Percentiles rank a stretch among this genome's conserved stretches.
Conservation (phyloP, 306 rosid genomes). For the Citrullus amarus region DNA sequence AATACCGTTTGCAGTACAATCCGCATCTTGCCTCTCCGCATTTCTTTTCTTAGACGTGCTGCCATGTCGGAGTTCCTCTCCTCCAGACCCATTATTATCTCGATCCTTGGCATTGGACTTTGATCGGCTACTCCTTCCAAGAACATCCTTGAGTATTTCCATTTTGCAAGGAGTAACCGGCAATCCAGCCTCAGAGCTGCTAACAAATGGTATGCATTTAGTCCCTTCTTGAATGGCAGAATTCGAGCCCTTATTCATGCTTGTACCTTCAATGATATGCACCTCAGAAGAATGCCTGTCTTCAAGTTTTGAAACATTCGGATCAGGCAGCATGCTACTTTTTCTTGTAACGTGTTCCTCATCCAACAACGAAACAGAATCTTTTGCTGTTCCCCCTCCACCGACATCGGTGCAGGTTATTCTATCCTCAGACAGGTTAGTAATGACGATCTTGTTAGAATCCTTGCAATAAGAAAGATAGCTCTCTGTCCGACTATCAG, state of each 20-base stretch:
- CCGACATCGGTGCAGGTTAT: conserved; percentile 26
- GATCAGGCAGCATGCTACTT: conserved; percentile 24
- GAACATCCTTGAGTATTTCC: conserved; percentile 57
- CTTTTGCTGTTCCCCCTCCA: conserved; percentile 25
- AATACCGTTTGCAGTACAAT: conserved; percentile 27
- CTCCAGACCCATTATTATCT: conserved; percentile 45
- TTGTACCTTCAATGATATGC: conserved; percentile 47
- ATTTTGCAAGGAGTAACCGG: conserved; percentile 78
- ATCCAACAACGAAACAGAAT: conserved; percentile 48
- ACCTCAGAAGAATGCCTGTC: conserved; percentile 34
- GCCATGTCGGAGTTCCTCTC: conserved; percentile 58
- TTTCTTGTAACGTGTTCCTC: conserved; percentile 28
- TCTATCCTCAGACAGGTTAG: conserved; percentile 34
- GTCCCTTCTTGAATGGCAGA: conserved; percentile 42
- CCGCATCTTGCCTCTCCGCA: conserved; percentile 44
- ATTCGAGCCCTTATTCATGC: conserved; percentile 45
- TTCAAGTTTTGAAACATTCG: conserved; percentile 33
- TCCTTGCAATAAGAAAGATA: conserved; percentile 42
- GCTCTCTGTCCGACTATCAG: conserved; percentile 40
- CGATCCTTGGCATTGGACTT: conserved; percentile 53
- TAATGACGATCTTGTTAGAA: conserved; percentile 25
- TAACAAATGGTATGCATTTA: conserved; percentile 40
- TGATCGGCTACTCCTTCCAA: conserved; percentile 51
- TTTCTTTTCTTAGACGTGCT: conserved; percentile 66
- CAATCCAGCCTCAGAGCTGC: conserved; percentile 55